These are phyloP conservation scores for Tetracladium setigerum DNA, from an alignment of 495 filamentous ascomycete species.

Conservation along the genomic window DNA sequence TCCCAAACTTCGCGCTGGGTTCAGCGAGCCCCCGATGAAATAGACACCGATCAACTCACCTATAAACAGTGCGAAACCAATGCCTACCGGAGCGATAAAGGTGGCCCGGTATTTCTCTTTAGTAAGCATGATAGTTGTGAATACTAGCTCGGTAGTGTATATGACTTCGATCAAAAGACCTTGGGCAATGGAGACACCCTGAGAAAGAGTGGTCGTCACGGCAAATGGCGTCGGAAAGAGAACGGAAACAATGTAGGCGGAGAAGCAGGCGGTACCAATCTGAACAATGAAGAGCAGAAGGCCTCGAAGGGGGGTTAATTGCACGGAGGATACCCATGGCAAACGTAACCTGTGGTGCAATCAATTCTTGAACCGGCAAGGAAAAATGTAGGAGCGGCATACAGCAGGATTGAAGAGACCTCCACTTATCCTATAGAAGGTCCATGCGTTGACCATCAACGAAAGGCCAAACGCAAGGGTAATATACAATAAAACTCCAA, in stretches of 20 bases:
- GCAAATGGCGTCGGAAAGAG: conserved; percentile 44
- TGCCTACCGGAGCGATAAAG: conserved; percentile 44
- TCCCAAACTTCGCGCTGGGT: conserved; percentile 66
- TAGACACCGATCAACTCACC: conserved; percentile 47
- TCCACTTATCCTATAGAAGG: conserved; percentile 58
- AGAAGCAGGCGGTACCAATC: conserved; percentile 46
- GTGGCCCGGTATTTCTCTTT: conserved; percentile 45
- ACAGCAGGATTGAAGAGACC: conserved; percentile 67
- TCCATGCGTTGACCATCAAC: conserved; percentile 54
- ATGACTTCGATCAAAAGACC: conserved; percentile 51
- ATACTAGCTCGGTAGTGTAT: conserved; percentile 40
- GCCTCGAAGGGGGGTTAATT: conserved; percentile 37
- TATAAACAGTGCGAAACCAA: conserved; percentile 44
- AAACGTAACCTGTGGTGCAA: conserved; percentile 41
- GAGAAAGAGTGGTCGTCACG: conserved; percentile 33
- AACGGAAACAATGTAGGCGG: conserved; percentile 44
- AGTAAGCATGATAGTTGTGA: conserved; percentile 50
- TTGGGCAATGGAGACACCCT: conserved; percentile 32
- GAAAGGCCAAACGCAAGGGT: conserved; percentile 50
- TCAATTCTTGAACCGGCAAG: conserved; percentile 32
- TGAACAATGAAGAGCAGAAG: conserved; percentile 45
- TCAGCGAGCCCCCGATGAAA: conserved; percentile 68
- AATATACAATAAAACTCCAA: conserved; percentile 56
- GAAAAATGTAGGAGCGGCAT: conserved; percentile 34
- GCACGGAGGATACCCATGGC: conserved; percentile 48